Evolutionary conservation across 768 basidiomycete genomes (phyloP).

Genomic region (Phylloporus rhodoxanthus): DNA sequence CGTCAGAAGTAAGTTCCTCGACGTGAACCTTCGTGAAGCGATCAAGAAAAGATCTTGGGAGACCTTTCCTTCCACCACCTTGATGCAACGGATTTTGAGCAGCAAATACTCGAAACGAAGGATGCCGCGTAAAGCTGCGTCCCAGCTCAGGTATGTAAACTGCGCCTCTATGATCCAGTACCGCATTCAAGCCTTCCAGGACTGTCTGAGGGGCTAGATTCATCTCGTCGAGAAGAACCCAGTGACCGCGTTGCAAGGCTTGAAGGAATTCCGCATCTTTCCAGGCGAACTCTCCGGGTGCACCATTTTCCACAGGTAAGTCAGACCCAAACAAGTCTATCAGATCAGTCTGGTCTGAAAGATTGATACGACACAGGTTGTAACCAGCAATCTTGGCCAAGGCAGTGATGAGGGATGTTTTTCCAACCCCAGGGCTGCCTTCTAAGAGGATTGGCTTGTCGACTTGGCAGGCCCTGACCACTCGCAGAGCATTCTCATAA

Average conservation of each 20-base stretch:
- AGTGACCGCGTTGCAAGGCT: constrained; percentile 91
- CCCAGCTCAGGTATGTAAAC: constrained; percentile 95
- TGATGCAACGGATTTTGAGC: constrained; percentile 96
- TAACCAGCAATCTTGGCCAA: constrained; percentile 78
- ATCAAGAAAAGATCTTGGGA: constrained; percentile 96
- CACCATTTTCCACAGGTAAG: constrained; percentile 87
- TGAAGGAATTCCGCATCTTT: constrained; percentile 93
- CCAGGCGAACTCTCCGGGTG: constrained; percentile 92
- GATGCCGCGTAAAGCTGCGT: constrained; percentile 80
- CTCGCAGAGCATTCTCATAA: constrained; percentile 77
- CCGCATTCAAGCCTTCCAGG: constrained; percentile 93
- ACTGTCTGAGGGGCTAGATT: constrained; percentile 96
- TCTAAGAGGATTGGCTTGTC: constrained; percentile 90
- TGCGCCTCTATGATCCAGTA: constrained; percentile 90
- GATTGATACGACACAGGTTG: constrained; percentile 83
- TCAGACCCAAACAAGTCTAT: constrained; percentile 96
- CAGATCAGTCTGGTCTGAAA: constrained; percentile 97
- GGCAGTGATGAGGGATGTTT: constrained; percentile 88
- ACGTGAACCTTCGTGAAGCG: constrained; percentile 98
- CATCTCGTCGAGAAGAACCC: constrained; percentile 99
- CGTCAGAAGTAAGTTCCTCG: constrained; percentile 72
- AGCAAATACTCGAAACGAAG: constrained; percentile 94
- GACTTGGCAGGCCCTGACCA: constrained; percentile 85
- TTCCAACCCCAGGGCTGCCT: constrained; percentile 97
- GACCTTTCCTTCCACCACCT: constrained; percentile 94